These are phyloP conservation scores for Pleurotus platypus DNA, from an alignment of 768 basidiomycete species.

Conservation along the genomic window DNA sequence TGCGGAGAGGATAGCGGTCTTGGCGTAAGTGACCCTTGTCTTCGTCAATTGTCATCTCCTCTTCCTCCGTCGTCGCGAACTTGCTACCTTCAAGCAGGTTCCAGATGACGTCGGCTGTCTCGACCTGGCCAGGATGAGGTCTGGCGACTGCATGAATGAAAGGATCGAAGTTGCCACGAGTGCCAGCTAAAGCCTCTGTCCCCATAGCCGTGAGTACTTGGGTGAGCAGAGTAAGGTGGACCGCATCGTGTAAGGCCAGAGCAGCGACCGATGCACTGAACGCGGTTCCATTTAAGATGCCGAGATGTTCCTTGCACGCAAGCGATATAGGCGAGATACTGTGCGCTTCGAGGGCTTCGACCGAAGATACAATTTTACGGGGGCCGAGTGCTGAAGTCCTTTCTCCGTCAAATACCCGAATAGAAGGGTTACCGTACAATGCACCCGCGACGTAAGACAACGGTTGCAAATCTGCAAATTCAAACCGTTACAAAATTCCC, in stretches of 20 bases:
- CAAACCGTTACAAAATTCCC: neutral
- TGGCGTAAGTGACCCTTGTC: conserved; percentile 71
- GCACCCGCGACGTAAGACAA: conserved; percentile 67
- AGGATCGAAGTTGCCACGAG: conserved; percentile 57
- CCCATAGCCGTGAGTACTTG: conserved; percentile 80
- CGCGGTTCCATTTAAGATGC: conserved; percentile 73
- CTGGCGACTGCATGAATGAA: conserved; percentile 75
- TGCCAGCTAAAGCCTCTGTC: conserved; percentile 70
- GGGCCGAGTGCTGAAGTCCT: conserved; percentile 33
- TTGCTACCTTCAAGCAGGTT: conserved; percentile 58
- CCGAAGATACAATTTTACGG: conserved; percentile 48
- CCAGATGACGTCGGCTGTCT: conserved; percentile 62
- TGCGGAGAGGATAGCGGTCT: conserved; percentile 69
- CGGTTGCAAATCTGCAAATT: conserved; percentile 30
- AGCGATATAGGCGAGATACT: conserved; percentile 56
- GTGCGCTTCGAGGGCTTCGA: conserved; percentile 47
- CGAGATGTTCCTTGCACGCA: conserved; percentile 65
- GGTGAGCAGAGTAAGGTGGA: conserved; percentile 55
- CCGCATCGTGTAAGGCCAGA: conserved; percentile 67
- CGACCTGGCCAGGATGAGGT: conserved; percentile 76
- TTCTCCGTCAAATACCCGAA: conserved; percentile 61
- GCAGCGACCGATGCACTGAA: conserved; percentile 73
- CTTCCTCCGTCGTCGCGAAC: conserved; percentile 56
- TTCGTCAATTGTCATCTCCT: conserved; percentile 60
- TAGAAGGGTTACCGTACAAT: conserved; percentile 62